Conservation (phyloP, 139 green algal genomes). For the Raphidocelis subcapitata region DNA sequence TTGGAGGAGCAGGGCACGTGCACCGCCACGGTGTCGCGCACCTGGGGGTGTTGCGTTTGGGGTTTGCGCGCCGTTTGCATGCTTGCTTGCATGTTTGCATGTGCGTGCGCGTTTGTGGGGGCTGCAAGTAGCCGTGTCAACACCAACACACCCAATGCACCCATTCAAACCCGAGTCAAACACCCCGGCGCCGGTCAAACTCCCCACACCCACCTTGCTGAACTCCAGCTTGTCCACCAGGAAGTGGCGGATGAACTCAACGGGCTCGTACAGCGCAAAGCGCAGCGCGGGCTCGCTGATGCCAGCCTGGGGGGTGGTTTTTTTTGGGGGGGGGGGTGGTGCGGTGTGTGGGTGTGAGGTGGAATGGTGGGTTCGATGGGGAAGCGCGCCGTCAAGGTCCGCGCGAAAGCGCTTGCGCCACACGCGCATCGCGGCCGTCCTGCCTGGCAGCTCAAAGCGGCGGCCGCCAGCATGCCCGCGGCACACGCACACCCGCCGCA, state of each 20-base stretch:
- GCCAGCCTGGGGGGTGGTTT: conserved; percentile 21
- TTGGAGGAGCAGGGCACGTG: conserved; percentile 97
- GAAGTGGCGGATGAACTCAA: conserved; percentile 94
- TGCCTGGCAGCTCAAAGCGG: too few relatives aligned
- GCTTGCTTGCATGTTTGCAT: too few relatives aligned
- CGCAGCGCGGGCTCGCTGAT: conserved; percentile 72
- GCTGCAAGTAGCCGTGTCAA: too few relatives aligned
- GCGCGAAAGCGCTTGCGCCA: background rate
- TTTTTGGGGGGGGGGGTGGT: too few relatives aligned
- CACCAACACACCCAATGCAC: background rate
- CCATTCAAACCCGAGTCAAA: background rate
- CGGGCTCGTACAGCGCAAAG: conserved; percentile 93
- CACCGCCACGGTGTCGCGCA: conserved; percentile 83
- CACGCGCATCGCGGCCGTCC: background rate
- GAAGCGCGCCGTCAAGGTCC: background rate
- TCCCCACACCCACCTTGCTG: conserved; percentile 51
- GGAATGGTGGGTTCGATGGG: conserved; percentile 42
- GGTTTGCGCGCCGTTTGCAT: too few relatives aligned
- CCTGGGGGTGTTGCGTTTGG: too few relatives aligned
- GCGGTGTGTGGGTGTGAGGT: too few relatives aligned
- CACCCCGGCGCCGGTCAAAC: background rate
- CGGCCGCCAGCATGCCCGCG: too few relatives aligned
- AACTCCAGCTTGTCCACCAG: conserved; percentile 95
- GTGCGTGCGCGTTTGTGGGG: too few relatives aligned
- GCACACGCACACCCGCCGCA: too few relatives aligned